These are phyloP conservation scores for Solanum commersonii DNA, from an alignment of 257 asterid genomes.

Conservation along the genomic window DNA sequence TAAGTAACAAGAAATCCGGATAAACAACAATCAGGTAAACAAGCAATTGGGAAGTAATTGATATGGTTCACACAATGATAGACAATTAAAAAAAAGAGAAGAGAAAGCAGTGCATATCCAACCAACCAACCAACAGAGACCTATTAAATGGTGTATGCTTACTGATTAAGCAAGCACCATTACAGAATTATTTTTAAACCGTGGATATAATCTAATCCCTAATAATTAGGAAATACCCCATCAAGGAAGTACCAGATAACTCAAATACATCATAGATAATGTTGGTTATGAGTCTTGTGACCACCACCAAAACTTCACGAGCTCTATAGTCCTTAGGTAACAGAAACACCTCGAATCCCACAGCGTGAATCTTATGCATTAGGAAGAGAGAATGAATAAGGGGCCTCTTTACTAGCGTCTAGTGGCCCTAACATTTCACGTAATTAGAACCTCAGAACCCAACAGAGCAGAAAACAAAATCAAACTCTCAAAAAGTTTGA, in stretches of 20 bases:
- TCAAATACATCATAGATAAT: neutral
- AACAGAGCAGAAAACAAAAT: neutral
- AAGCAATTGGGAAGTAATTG: neutral
- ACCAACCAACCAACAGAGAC: neutral
- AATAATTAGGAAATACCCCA: neutral
- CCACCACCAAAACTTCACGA: neutral
- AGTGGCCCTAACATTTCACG: neutral
- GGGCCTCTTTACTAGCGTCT: neutral
- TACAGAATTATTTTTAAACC: neutral
- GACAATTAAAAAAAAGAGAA: neutral
- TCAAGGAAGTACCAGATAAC: neutral
- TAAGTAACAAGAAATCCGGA: neutral
- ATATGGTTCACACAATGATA: neutral
- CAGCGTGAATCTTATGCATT: neutral
- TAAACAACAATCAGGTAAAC: neutral
- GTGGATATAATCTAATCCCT: neutral
- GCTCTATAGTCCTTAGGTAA: neutral
- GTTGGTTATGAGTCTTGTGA: neutral
- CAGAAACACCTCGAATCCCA: neutral
- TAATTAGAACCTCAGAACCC: neutral
- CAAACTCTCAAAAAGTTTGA: neutral
- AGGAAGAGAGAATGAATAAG: neutral
- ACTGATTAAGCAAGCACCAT: neutral
- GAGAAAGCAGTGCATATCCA: neutral
- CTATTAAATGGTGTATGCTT: neutral